Evolutionary conservation across 202 grass and related monocot genomes (phyloP).

Genomic region (Schoenoplectus tabernaemontani): DNA sequence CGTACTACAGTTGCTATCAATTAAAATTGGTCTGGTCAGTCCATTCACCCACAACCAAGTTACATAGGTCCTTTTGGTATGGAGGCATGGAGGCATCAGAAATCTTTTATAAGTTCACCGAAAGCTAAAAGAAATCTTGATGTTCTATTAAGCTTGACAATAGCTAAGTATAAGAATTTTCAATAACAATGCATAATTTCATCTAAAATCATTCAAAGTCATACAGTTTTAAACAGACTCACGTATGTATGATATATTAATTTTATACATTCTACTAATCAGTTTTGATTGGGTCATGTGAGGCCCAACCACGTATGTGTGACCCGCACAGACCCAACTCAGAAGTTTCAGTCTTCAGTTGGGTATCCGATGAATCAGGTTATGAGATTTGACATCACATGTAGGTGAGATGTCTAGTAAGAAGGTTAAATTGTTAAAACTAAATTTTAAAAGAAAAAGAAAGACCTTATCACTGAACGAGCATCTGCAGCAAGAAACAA

Average conservation of each 20-base stretch:
- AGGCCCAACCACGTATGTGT: neutral
- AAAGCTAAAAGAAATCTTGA: neutral
- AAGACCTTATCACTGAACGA: conserved; percentile 66
- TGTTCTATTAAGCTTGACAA: neutral
- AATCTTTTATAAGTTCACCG: neutral
- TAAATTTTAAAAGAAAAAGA: neutral
- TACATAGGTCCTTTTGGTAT: neutral
- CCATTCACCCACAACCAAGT: neutral
- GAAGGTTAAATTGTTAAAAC: neutral
- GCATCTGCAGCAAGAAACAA: conserved; percentile 96
- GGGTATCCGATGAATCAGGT: neutral
- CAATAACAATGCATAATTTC: neutral
- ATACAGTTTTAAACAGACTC: neutral
- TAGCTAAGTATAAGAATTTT: neutral
- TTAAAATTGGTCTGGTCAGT: neutral
- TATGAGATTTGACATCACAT: neutral
- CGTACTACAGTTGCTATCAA: neutral
- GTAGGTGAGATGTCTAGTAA: neutral
- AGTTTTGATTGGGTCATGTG: neutral
- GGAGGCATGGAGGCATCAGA: too few relatives aligned
- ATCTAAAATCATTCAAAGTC: neutral
- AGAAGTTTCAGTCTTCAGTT: neutral
- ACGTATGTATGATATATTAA: neutral
- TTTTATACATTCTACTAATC: neutral
- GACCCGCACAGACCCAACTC: neutral